A percentile compares a stretch with the other conserved stretches of the same genome.
phyloP scores from a whole-genome alignment of 352 stramenopile genomes.

The Phytophthora cactorum region DNA sequence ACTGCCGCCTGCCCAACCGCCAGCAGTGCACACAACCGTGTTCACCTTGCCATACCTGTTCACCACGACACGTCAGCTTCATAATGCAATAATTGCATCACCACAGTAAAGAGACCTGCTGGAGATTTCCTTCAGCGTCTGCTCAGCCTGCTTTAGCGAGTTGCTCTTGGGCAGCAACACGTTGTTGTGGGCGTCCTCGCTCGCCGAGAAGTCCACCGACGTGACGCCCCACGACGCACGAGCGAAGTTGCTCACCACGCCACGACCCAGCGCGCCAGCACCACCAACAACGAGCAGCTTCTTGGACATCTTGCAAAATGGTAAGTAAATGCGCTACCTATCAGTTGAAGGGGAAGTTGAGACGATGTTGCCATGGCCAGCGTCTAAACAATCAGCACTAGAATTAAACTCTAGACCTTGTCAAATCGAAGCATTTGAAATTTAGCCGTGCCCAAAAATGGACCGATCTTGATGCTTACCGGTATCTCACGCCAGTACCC shows the following conservation, averaged over 20 bases:
- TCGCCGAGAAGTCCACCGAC: constrained; percentile 74
- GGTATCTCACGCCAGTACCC: too few species aligned
- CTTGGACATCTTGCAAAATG: constrained; percentile 43
- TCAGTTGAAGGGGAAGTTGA: background rate
- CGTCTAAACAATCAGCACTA: background rate
- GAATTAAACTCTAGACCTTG: too few species aligned
- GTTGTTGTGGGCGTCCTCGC: constrained; percentile 54
- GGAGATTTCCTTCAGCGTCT: constrained; percentile 60
- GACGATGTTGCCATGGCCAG: background rate
- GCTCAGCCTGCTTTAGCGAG: constrained; percentile 56
- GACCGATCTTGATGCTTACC: too few species aligned
- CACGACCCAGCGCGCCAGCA: constrained; percentile 74
- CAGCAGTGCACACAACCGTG: constrained; percentile 81
- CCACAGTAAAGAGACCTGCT: constrained; percentile 23
- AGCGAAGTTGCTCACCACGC: constrained; percentile 65
- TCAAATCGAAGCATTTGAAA: too few species aligned
- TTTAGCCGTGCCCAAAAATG: too few species aligned
- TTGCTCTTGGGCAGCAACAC: constrained; percentile 59
- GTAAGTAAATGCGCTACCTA: constrained; percentile 1
- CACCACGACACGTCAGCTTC: constrained; percentile 5
- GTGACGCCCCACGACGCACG: constrained; percentile 71
- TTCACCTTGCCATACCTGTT: constrained; percentile 64
- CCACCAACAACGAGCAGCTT: constrained; percentile 81
- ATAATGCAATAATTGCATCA: background rate
- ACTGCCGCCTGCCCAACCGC: constrained; percentile 80